Evolutionary conservation across 805 yeast species (phyloP), one percentile per base, ranked within the genome.

Genomic region (Maudiozyma barnettii): DNA sequence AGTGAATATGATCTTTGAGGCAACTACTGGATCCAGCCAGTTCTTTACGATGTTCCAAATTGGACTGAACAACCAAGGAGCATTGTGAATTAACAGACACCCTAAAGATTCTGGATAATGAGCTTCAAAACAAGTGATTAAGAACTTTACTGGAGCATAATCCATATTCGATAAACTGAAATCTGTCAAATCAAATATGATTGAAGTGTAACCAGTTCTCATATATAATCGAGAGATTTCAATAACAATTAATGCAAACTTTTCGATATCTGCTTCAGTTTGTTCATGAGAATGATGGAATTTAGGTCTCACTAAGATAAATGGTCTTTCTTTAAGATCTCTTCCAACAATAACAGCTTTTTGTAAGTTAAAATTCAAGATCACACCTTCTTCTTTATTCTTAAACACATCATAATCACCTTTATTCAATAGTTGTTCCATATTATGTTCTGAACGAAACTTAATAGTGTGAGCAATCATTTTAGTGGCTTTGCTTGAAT

Each of bases 21-120:
- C 95, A 47, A 91, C 97, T 21, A 87, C 96, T 2, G 98, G 98
- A 63, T 93, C 98, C 48, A 91, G 72, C 98, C 97, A 91, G 57
- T 82, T 81, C 65, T 87, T 88, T 57, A 93, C 80, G 55, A 91
- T 78, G 55, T 82, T 84, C 98, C 99, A 93, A 50, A 91, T 86
- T 21, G 96, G 91, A 45, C 85, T 79, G 70, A 93, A 93, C 46
- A 93, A 79, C 98, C 97, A 89, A 23, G 99, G 99, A 0, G 99
- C 97, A 57, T 85, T 84, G 69, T 88, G 95, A 51, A 93, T 84
- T 54, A 88, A 76, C 45, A 93, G 70, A 47, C 77, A 78, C 16
- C 96, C 96, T 50, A 93, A 74, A 38, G 87, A 82, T 67, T 93
- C 99, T 1, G 99, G 99, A 64, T 91, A 93, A 63, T 91, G 96